These are phyloP conservation scores for Crithidia sp. DNA, from an alignment of 208 protist genomes.

Conservation along the genomic window DNA sequence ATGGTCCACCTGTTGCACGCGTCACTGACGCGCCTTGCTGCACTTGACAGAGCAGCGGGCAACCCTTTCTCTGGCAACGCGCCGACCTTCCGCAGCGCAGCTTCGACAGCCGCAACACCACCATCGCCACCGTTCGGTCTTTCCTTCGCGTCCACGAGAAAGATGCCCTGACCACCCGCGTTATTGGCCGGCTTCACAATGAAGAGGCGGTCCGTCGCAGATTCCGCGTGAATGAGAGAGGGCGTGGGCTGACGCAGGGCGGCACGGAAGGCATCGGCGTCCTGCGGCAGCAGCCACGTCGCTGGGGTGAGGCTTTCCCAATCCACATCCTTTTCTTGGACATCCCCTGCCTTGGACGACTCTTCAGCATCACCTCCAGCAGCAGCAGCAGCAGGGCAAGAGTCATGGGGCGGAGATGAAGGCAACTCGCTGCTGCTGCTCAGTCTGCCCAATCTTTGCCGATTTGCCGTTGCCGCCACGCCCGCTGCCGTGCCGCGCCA, in stretches of 20 bases:
- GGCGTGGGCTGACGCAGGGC: conserved; percentile 24
- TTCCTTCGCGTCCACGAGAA: conserved; percentile 39
- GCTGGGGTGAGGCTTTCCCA: conserved; percentile 15
- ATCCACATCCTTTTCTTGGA: background rate
- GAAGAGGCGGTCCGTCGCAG: conserved; percentile 34
- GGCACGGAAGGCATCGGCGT: conserved; percentile 32
- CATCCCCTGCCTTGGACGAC: too few species aligned
- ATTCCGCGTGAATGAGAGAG: background rate
- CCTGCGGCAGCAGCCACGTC: conserved; percentile 62
- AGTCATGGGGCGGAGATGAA: too few species aligned
- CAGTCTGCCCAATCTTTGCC: too few species aligned
- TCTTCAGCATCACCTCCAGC: too few species aligned
- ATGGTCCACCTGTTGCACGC: background rate
- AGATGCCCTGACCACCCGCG: conserved; percentile 76
- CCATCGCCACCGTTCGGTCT: background rate
- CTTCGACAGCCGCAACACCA: conserved; percentile 8
- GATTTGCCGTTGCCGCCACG: too few species aligned
- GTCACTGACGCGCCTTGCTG: too few species aligned
- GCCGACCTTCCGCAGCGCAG: conserved; percentile 2
- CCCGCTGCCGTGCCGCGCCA: conserved; percentile 3
- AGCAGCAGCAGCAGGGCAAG: too few species aligned
- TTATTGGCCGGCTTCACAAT: conserved; percentile 77
- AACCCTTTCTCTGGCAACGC: conserved; percentile 1
- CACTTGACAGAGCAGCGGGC: too few species aligned
- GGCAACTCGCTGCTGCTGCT: too few species aligned